Conservation (phyloP, 2,329 filamentous ascomycete genomes). For the Stagonosporopsis vannaccii region DNA sequence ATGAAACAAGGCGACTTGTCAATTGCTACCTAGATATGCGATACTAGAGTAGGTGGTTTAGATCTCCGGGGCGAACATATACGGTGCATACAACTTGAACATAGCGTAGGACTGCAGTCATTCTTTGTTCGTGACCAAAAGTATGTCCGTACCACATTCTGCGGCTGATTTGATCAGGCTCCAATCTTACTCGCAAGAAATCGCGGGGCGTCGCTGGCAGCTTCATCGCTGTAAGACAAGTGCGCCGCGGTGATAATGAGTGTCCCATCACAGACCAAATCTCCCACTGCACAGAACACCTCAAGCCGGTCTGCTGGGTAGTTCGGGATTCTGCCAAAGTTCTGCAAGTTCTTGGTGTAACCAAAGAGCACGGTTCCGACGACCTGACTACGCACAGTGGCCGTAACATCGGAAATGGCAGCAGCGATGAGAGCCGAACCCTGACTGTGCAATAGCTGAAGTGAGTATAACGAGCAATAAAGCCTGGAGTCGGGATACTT, state of each 20-base stretch:
- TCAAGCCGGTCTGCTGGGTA: slow-evolving; percentile 45
- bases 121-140: too few relatives aligned
- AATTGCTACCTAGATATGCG: too few relatives aligned
- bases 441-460: slow-evolving; percentile 39
- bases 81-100: too few relatives aligned
- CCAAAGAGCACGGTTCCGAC: slow-evolving; percentile 52
- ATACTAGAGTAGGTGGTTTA: too few relatives aligned
- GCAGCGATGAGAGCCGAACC: slow-evolving; percentile 50
- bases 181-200: slow-evolving; percentile 37
- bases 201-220: slow-evolving; percentile 30
- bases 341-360: slow-evolving; percentile 51
- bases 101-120: too few relatives aligned
- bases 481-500: slow-evolving; percentile 20
- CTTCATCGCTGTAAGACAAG: slow-evolving; percentile 41
- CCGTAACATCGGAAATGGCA: slow-evolving; percentile 40
- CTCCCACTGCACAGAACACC: slow-evolving; percentile 48
- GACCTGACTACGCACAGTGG: slow-evolving; percentile 40
- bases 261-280: slow-evolving; percentile 47
- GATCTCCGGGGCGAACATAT: too few relatives aligned
- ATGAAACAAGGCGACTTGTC: too few relatives aligned
- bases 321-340: slow-evolving; percentile 45
- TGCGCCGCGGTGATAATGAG: slow-evolving; percentile 45
- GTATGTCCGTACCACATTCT: too few relatives aligned
- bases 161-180: not conserved
- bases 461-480: slow-evolving; percentile 1